phyloP scores from a whole-genome alignment of 306 rosid genomes.

The Oxytropis ochrocephala region DNA sequence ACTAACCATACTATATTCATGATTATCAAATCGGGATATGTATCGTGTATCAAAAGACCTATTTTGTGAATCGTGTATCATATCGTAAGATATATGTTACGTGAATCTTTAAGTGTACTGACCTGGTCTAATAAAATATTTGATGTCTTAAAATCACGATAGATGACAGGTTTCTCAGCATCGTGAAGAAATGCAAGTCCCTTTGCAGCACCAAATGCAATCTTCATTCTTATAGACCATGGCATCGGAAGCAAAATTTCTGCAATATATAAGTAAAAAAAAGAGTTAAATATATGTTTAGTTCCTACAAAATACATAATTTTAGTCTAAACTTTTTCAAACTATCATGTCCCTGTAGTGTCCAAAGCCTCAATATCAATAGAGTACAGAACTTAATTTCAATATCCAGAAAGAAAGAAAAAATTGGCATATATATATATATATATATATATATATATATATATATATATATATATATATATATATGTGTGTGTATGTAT shows the following conservation, averaged over 20 bases:
- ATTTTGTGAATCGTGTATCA: too few relatives aligned
- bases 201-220: conserved; percentile 90
- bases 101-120: conserved; percentile 5
- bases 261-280: conserved; percentile 25
- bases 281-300: too few relatives aligned
- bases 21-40: too few relatives aligned
- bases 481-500: too few relatives aligned
- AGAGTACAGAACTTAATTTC: not conserved
- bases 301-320: too few relatives aligned
- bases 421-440: not conserved
- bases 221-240: conserved; percentile 96
- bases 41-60: too few relatives aligned
- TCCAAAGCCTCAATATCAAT: not conserved
- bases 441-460: too few relatives aligned
- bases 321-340: too few relatives aligned
- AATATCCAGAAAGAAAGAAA: conserved; percentile 6
- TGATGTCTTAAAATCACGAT: conserved; percentile 96
- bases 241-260: conserved; percentile 93
- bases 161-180: conserved; percentile 92
- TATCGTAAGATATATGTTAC: too few relatives aligned
- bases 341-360: not conserved
- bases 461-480: too few relatives aligned
- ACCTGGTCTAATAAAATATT: conserved; percentile 87
- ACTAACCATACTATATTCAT: too few relatives aligned
- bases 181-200: conserved; percentile 99